Evolutionary conservation across 129 eudicot genomes (phyloP).

Genomic region (Tanacetum coccineum): DNA sequence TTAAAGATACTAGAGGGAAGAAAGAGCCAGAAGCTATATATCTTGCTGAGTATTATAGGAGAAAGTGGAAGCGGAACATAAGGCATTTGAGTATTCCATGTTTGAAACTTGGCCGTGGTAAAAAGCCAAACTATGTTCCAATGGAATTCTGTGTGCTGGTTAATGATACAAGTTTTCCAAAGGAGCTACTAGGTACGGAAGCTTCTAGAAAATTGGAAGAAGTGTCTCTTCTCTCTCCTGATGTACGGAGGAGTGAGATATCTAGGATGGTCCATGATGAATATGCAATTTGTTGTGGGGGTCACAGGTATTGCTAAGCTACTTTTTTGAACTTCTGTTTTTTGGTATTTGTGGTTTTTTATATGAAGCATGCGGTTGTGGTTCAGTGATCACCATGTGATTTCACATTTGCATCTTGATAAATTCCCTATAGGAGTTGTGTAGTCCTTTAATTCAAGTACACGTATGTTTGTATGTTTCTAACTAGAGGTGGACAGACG

Average conservation of each 20-base stretch:
- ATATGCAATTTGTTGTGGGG: conserved; percentile 41
- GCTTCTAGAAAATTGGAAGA: conserved; percentile 33
- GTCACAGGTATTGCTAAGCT: conserved; percentile 36
- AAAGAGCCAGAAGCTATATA: conserved; percentile 13
- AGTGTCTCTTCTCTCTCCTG: conserved; percentile 43
- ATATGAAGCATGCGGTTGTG: neutral
- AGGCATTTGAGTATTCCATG: conserved; percentile 44
- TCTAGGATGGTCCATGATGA: conserved; percentile 43
- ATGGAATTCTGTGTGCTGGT: conserved; percentile 62
- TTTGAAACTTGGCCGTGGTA: conserved; percentile 47
- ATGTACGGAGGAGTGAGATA: conserved; percentile 39
- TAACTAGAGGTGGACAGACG: too few relatives aligned
- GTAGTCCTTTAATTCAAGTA: neutral
- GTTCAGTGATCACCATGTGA: neutral
- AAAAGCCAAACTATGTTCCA: conserved; percentile 46
- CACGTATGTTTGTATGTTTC: too few relatives aligned
- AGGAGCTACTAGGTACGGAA: conserved; percentile 42
- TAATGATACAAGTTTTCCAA: conserved; percentile 55
- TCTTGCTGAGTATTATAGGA: conserved; percentile 45
- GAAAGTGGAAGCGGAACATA: conserved; percentile 43
- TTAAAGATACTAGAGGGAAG: conserved; percentile 47
- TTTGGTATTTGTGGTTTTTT: neutral
- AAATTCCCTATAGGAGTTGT: conserved; percentile 1
- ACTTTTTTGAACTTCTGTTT: neutral
- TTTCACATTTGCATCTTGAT: neutral